A percentile compares a stretch with the other conserved stretches of the same genome.
These are phyloP conservation scores for Penicillium roqueforti DNA, from an alignment of 495 filamentous ascomycete genomes.

Conservation along the genomic window DNA sequence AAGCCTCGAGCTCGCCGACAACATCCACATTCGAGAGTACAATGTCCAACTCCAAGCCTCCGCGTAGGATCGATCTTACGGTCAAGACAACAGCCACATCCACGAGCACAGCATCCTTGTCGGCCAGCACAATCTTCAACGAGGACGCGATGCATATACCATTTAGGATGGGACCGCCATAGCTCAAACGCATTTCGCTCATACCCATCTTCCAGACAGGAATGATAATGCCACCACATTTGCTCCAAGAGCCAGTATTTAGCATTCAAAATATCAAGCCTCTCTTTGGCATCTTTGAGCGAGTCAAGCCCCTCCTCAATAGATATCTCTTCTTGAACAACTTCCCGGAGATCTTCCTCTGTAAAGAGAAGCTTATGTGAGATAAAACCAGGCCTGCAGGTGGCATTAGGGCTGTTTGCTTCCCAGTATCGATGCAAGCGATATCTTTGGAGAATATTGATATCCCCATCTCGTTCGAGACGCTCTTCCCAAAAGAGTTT, in stretches of 20 bases:
- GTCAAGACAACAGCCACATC: conserved; percentile 5
- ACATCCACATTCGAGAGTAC: conserved; percentile 9
- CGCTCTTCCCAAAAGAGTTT: neutral
- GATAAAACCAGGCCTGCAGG: too few relatives aligned
- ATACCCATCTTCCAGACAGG: neutral
- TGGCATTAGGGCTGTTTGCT: too few relatives aligned
- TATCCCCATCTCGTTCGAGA: neutral
- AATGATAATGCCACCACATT: neutral
- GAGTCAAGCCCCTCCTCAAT: neutral
- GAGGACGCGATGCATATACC: too few relatives aligned
- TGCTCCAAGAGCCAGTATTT: neutral
- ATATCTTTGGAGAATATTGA: neutral
- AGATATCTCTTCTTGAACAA: neutral
- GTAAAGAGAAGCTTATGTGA: neutral
- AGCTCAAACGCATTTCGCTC: neutral
- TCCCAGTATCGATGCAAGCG: neutral
- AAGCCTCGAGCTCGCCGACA: neutral
- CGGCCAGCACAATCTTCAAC: conserved; percentile 2
- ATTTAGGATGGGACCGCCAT: neutral
- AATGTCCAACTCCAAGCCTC: conserved; percentile 7
- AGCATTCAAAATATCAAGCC: neutral
- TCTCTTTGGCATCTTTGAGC: neutral
- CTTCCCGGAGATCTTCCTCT: neutral
- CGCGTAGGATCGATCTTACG: neutral
- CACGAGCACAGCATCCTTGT: conserved; percentile 5